Base-by-base conservation (phyloP, 495 filamentous ascomycete species). In the Penicillium longicatenatum region DNA sequence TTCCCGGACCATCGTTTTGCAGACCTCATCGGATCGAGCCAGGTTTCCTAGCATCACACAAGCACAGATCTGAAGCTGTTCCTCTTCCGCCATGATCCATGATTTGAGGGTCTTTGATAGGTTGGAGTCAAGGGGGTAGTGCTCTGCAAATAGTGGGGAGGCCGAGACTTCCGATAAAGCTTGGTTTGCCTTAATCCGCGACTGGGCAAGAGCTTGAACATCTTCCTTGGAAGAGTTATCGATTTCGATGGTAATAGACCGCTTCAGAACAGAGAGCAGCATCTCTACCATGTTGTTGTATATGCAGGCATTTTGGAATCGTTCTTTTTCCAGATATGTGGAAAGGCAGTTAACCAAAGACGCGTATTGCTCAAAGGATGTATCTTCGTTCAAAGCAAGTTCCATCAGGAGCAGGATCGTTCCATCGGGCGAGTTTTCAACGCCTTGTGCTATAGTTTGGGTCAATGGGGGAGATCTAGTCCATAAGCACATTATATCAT, bases 1-100 rank as follows among this genome's bases (percentile, higher is more conserved):
- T 3, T 79, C 68, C 14, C 73, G 72, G 6, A 89, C 82, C 52
- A 93, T 82, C 37, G 76, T 58, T 22, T 66, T 69, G 64, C 85
- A 89, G 12, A 84, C 71, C 46, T 78, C 81, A 61, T 92, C 88
- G 1, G 87, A 89, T 57, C 89, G 84, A 42, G 85, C 82, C n/a
- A 93, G 63, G 64, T 93, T 94, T 20, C 90, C 90, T 6, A 93
- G 81, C 57, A 89, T 81, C 17, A 93, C 74, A 64, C 89, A 93
- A 16, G 88, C 85, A 30, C 86, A 87, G n/a, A 87, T 81, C 60
- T 87, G 87, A 1, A 92, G 79, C 46, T 88, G 79, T 4, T 81
- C 72, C 46, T 85, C 77, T 0, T 66, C 66, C 30, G 68, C 69
- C 26, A 66, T 54, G 14, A 87, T 68, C 84, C 84, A 87, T 12